Evolutionary conservation across 2,329 filamentous ascomycete genomes (phyloP), one percentile per base, ranked within the genome.

Genomic region (Monosporascus sp.): DNA sequence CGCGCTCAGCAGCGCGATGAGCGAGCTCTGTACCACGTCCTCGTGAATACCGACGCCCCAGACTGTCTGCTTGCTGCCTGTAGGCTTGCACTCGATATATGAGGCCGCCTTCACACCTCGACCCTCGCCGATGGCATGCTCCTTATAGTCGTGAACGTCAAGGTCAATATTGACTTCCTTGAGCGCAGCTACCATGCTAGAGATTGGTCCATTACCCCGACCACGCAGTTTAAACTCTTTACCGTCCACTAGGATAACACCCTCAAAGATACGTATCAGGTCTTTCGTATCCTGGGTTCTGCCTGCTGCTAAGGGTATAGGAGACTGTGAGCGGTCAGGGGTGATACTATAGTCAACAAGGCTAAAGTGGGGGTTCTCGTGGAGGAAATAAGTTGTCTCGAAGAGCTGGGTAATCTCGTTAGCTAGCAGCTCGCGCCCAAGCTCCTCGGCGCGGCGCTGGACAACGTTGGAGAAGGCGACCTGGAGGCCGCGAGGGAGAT

Each of bases 41-140:
- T 93, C 87, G 68, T 97, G 90, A 62, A 97, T 89, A 37, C 90
- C 91, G 6, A 96, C 88, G 62, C 91, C 91, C 90, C 91, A 96
- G 2, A 96, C 87, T 63, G 83, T 87, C 63, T 89, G 78, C 51
- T 80, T 80, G 57, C 79, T 86, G 47, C 81, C 83, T 4, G 81
- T 73, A 20, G 85, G 80, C 27, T 81, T 91, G 72, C 92, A 96
- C 71, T 97, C 89, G 58, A 97, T 96, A 68, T 95, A 99, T 2
- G 92, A 90, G 2, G 91, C 93, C n/a, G 93, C 94, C 76, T 95
- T 95, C 60, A 93, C 90, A 56, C 90, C 83, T 53, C 84, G 83
- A 56, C 89, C 90, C 49, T 80, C 78, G 59, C 90, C 90, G 61
- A 97, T 91, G 31, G 92, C 88, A 72, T 97, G 93, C 72, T 97